A percentile compares a stretch with the other conserved stretches of the same genome.
These are phyloP conservation scores for Leccinum incarnatum DNA, from an alignment of 768 basidiomycete species.

Conservation along the genomic window DNA sequence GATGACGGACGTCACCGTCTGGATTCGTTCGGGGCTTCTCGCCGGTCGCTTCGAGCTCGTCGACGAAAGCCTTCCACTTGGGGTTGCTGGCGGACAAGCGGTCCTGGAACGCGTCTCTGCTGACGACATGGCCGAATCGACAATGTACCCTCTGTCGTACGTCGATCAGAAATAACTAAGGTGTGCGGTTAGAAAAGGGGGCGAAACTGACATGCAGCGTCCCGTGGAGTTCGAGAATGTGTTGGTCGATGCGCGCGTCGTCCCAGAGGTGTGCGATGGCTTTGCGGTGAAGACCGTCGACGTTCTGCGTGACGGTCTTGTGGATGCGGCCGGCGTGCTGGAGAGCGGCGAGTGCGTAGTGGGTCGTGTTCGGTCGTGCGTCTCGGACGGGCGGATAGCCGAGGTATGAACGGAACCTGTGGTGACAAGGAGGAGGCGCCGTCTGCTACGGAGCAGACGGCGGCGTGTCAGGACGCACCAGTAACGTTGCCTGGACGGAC, in stretches of 20 bases:
- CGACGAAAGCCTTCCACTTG: slow-evolving; percentile 67
- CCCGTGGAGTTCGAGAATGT: slow-evolving; percentile 85
- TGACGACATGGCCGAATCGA: slow-evolving; percentile 63
- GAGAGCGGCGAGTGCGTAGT: slow-evolving; percentile 82
- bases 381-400: slow-evolving; percentile 88
- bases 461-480: slow-evolving; percentile 44
- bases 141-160: slow-evolving; percentile 66
- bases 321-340: slow-evolving; percentile 62
- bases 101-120: slow-evolving; percentile 70
- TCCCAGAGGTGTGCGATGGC: slow-evolving; percentile 52
- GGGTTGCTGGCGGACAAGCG: slow-evolving; percentile 74
- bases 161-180: slow-evolving; percentile 9
- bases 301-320: slow-evolving; percentile 80
- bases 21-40: slow-evolving; percentile 78
- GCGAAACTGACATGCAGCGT: slow-evolving; percentile 64
- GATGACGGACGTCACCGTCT: slow-evolving; percentile 79
- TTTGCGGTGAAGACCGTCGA: slow-evolving; percentile 93
- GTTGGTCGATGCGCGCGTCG: slow-evolving; percentile 33
- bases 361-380: slow-evolving; percentile 83
- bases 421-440: neutral
- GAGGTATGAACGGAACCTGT: slow-evolving; percentile 67
- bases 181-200: neutral
- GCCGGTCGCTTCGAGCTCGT: slow-evolving; percentile 58
- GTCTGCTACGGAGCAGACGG: neutral
- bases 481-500: slow-evolving; percentile 68